Conservation (phyloP, 1,284 basidiomycete species). For the Agroathelia rolfsii region DNA sequence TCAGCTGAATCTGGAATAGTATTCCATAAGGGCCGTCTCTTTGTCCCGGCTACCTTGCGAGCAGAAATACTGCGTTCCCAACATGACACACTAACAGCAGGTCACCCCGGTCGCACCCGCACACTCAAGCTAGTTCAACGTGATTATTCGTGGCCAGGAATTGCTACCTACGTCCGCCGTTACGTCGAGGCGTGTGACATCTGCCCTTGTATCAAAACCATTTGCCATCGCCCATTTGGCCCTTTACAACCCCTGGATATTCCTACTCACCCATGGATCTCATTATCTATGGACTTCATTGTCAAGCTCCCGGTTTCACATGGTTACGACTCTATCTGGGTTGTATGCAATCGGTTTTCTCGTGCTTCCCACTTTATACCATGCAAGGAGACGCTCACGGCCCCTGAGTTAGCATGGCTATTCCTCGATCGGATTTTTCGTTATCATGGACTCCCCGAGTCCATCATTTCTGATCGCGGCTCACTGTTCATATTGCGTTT, state of each 20-base stretch:
- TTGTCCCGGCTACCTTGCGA: constrained; percentile 24
- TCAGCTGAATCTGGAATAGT: constrained; percentile 19
- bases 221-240: constrained; percentile 16
- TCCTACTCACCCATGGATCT: constrained; percentile 18
- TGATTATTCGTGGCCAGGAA: constrained; percentile 18
- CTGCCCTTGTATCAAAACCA: constrained; percentile 18
- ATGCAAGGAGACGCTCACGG: constrained; percentile 15
- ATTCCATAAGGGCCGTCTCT: constrained; percentile 23
- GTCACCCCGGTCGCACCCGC: constrained; percentile 14
- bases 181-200: constrained; percentile 18
- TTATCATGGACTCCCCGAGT: constrained; percentile 22
- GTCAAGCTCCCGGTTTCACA: constrained; percentile 19
- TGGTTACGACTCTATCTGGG: constrained; percentile 19
- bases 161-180: constrained; percentile 11
- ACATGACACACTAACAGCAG: constrained; percentile 15
- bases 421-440: constrained; percentile 23
- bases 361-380: constrained; percentile 21
- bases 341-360: constrained; percentile 17
- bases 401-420: constrained; percentile 22
- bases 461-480: constrained; percentile 23
- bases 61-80: constrained; percentile 17
- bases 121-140: constrained; percentile 11
- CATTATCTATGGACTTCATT: constrained; percentile 27
- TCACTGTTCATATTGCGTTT: constrained; percentile 24
- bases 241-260: constrained; percentile 16